Base-by-base conservation (phyloP, 1,284 basidiomycete species). In the Puccinia horiana region DNA sequence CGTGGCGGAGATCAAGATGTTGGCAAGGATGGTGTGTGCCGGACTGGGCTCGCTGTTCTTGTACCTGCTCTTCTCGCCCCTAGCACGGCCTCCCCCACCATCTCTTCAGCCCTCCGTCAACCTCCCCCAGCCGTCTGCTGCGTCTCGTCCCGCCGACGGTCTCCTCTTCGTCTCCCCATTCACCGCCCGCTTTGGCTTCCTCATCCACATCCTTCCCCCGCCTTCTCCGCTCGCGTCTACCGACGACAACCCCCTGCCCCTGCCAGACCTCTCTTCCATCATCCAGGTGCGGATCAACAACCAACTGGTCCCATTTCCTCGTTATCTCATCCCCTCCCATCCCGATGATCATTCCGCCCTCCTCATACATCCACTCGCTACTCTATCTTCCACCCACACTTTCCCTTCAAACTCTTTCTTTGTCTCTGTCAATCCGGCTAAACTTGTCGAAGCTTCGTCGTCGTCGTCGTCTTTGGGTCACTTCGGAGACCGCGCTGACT, bases 11-110 rank as follows among this genome's bases (percentile, higher is more conserved):
- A 6, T 54, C 5, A 6, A 18, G 12, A 20, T 18, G 18, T 18
- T 54, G 23, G 52, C 9, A 20, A 54, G 23, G 23, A 6, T 54
- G 52, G 52, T 54, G 6, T 54, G 52, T 6, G 23, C 52, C 9
- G 23, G 52, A 16, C 14, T 54, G 23, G 6, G 14, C 52, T 54
- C 52, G 23, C 44, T 49, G 26, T 26, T 49, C 69, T 37, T 42
- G 29, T 44, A 8, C 69, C 69, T 72, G 26, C 16, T 42, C 69
- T 72, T 72, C 40, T 49, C 69, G 11, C 69, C 69, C 69, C 69
- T 72, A 6, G 14, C 65, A n/a, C 65, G n/a, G 20, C 65, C 65
- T 9, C 14, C 44, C 37, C 29, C 65, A 11, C 65, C 65, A 11
- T 35, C 35, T n/a, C 40, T 32, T 35, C 37, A 23, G 6, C 65